Base-by-base conservation (phyloP, 2,329 filamentous ascomycete species). In the Diplocarpon mali region DNA sequence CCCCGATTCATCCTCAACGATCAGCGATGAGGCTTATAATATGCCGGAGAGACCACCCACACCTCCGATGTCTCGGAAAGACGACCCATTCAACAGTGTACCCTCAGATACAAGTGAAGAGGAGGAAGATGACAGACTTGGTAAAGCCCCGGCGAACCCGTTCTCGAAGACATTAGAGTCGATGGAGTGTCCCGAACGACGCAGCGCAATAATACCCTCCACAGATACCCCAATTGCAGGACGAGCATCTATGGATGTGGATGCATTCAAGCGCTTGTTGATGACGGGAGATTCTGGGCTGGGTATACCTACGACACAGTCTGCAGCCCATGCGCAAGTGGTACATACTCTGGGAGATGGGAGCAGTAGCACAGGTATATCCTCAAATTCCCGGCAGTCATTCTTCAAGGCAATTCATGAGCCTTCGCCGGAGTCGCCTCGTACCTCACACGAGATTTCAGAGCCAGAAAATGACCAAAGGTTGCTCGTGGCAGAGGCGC, bases 181-280 rank as follows among this genome's bases (percentile, higher is more conserved):
- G 40, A 54, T 73, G 42, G 72, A 76, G 46, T 61, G 60, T 20
- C 54, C 59, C 3, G 53, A 48, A 17, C 38, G 53, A 46, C 56
- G 53, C 35, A 40, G 37, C 36, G 38, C 44, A 40, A 43, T 24
- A n/a, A 34, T 32, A 38, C 7, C 42, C n/a, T 37, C 53, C 46
- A 41, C 51, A 39, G 50, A 40, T 42, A 32, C 45, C n/a, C 38
- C 54, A 16, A 60, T 55, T 29, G 59, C 65, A 16, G 56, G 62
- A 53, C 44, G 63, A 53, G 56, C 64, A 14, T 71, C 76, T 0
- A 64, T 90, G 51, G 83, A 92, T 58, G 85, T 90, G 1, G 78
- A 86, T 58, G 79, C 84, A 7, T 92, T 92, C 65, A 80, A 80
- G 58, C 73, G 80, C 47, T 65, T 92, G 49, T 70, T 92, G 38